Percentiles rank a stretch among this genome's conserved stretches.
These are phyloP conservation scores for Ramalina peruviana DNA, from an alignment of 495 filamentous ascomycete genomes.

Conservation along the genomic window DNA sequence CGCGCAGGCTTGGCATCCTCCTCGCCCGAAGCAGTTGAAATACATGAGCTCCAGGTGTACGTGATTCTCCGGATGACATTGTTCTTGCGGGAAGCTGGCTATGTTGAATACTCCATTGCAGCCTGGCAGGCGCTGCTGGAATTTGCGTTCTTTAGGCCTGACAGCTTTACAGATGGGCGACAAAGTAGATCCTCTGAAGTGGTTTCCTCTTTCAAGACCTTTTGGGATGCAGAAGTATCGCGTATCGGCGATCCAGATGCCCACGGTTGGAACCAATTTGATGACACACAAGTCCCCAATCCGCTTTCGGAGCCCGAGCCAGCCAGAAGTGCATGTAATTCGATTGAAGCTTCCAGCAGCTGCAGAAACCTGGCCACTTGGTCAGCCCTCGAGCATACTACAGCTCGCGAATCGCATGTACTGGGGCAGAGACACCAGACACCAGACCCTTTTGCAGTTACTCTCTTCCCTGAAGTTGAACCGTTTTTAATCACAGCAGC, in stretches of 20 bases:
- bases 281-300: slow-evolving; percentile 13
- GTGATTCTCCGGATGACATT: slow-evolving; percentile 59
- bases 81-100: slow-evolving; percentile 68
- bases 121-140: slow-evolving; percentile 80
- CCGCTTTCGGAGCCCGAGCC: too few species aligned
- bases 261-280: slow-evolving; percentile 53
- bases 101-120: slow-evolving; percentile 59
- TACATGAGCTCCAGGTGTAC: slow-evolving; percentile 47
- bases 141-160: slow-evolving; percentile 47
- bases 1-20: not conserved
- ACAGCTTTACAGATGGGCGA: slow-evolving; percentile 1
- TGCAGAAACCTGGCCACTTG: slow-evolving; percentile 29
- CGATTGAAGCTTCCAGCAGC: too few species aligned
- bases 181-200: not conserved
- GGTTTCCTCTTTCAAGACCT: slow-evolving; percentile 45
- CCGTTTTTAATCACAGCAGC: slow-evolving; percentile 31
- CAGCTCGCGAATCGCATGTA: slow-evolving; percentile 31
- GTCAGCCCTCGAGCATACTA: slow-evolving; percentile 43
- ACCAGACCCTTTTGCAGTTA: slow-evolving; percentile 65
- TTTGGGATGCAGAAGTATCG: slow-evolving; percentile 78
- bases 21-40: not conserved
- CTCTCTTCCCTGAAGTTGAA: slow-evolving; percentile 66
- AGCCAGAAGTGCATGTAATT: too few species aligned
- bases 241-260: slow-evolving; percentile 65
- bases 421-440: slow-evolving; percentile 52